Evolutionary conservation across 2,329 filamentous ascomycete species (phyloP).

Genomic region (Cladosporium austrohemisphaericum): DNA sequence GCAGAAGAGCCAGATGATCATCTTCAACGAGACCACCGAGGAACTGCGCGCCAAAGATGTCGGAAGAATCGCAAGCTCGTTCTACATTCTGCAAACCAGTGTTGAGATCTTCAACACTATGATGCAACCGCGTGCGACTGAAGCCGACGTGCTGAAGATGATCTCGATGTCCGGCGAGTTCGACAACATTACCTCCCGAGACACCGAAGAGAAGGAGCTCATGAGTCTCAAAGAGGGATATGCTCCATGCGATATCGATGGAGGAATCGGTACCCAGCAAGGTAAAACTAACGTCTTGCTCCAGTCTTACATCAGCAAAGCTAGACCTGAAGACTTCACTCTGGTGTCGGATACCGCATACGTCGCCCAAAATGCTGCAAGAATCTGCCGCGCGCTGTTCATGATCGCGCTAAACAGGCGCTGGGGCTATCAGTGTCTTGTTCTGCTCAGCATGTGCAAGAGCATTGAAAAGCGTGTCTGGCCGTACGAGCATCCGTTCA

Average conservation of each 20-base stretch:
- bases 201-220: conserved; percentile 88
- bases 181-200: conserved; percentile 90
- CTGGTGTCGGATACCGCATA: conserved; percentile 89
- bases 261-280: conserved; percentile 63
- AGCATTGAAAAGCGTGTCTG: conserved; percentile 95
- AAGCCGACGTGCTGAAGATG: conserved; percentile 93
- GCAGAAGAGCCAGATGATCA: conserved; percentile 96
- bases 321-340: conserved; percentile 87
- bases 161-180: conserved; percentile 97
- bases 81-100: conserved; percentile 88
- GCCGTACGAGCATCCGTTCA: conserved; percentile 90
- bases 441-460: conserved; percentile 87
- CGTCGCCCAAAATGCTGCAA: conserved; percentile 89
- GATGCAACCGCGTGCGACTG: conserved; percentile 81
- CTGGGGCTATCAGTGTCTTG: conserved; percentile 93
- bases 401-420: conserved; percentile 94
- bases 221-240: conserved; percentile 65
- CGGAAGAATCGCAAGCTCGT: conserved; percentile 94
- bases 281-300: conserved; percentile 94
- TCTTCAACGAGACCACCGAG: conserved; percentile 92
- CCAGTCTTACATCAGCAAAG: conserved; percentile 88
- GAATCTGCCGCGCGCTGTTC: conserved; percentile 91
- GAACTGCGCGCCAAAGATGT: conserved; percentile 93
- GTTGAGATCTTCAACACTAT: conserved; percentile 94
- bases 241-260: conserved; percentile 74